Percentiles rank a stretch among this genome's conserved stretches.
Conservation (phyloP, 1,284 basidiomycete species). For the Microbotryomycetes sp. region DNA sequence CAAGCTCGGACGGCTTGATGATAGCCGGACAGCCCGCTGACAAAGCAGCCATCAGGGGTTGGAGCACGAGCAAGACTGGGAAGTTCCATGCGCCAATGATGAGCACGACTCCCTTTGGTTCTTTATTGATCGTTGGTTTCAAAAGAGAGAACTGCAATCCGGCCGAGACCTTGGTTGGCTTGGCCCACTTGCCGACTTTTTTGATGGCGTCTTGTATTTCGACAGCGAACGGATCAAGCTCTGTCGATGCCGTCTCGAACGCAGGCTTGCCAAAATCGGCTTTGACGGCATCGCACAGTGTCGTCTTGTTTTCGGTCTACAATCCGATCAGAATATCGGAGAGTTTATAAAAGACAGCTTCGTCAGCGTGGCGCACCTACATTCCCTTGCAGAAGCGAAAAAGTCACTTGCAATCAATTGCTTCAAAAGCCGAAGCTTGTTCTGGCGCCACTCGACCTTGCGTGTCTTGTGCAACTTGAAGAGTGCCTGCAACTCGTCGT, state of each 20-base stretch:
- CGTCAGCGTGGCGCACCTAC: background rate
- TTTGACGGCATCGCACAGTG: constrained; percentile 36
- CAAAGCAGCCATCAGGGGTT: constrained; percentile 43
- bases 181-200: constrained; percentile 41
- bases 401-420: background rate
- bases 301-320: constrained; percentile 37
- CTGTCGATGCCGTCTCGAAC: constrained; percentile 40
- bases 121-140: constrained; percentile 38
- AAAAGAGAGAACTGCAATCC: constrained; percentile 38
- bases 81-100: constrained; percentile 43
- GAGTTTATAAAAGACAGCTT: constrained; percentile 26
- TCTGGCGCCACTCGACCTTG: background rate
- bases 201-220: constrained; percentile 38
- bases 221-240: constrained; percentile 36
- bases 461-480: background rate
- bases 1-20: constrained; percentile 40
- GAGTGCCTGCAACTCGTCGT: background rate
- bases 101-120: constrained; percentile 42
- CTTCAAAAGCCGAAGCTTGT: background rate
- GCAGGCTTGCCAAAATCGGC: constrained; percentile 41
- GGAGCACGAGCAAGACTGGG: constrained; percentile 27
- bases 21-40: constrained; percentile 43
- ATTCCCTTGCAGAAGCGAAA: no score
- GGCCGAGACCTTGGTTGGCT: constrained; percentile 36
- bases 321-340: no score